Evolutionary conservation across 257 asterid genomes (phyloP), one percentile per base, ranked within the genome.

Genomic region (Datura wrightii): DNA sequence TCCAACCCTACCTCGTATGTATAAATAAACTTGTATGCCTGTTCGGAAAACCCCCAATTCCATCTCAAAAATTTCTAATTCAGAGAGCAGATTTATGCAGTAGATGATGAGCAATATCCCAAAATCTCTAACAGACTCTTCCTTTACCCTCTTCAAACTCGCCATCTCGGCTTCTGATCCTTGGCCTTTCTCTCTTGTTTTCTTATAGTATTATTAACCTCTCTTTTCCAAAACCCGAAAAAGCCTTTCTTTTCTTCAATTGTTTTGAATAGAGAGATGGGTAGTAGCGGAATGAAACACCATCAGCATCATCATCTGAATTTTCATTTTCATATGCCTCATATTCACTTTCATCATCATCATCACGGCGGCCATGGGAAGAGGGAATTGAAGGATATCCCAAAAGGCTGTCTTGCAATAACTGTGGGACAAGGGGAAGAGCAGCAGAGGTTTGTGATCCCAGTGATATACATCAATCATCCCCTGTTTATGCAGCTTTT

Each of bases 121-220:
- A n/a, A 91, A 79, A 65, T 93, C 99, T 31, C 88, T 95, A 42
- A 95, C 93, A 71, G 97, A 94, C 39, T 92, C 97, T 58, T 91
- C 93, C 3, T 82, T 95, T 14, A 86, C 88, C 42, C 92, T 90
- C 86, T 95, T 95, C 89, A 94, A 83, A n/a, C 95, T 95, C 52
- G 95, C 99, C 89, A 93, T 95, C 52, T 95, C 97, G 74, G 89
- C 94, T 0, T 92, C 99, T 6, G 97, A 95, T 91, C 99, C 98
- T 46, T 95, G 98, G 99, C 98, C 97, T 3, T 95, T 94, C 48
- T 92, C 99, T 85, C 37, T 84, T 19, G 69, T 58, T 82, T 89
- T 82, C 10, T 53, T 60, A 74, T 78, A 31, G 24, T 52, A 37
- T 66, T n/a, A n/a, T n/a, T n/a, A n/a, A n/a, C n/a, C n/a, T n/a